Evolutionary conservation across 768 basidiomycete genomes (phyloP).

Genomic region (Daedalea quercina): DNA sequence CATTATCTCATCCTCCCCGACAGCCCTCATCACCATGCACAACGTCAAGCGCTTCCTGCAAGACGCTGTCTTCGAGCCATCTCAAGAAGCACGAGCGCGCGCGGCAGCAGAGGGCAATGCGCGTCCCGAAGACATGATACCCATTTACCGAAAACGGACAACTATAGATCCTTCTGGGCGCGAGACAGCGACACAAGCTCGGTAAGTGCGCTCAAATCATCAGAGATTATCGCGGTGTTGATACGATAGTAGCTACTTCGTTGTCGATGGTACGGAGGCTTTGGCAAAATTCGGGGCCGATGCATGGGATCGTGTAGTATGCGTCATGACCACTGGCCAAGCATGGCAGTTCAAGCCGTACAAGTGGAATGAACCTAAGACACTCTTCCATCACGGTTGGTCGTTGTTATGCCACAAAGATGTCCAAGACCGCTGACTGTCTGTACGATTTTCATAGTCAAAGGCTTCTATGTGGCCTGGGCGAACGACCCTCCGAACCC

Average conservation of each 20-base stretch:
- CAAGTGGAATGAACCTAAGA: slow-evolving; percentile 92
- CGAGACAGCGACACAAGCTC: slow-evolving; percentile 40
- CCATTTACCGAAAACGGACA: slow-evolving; percentile 83
- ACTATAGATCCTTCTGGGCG: slow-evolving; percentile 58
- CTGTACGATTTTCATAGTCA: slow-evolving; percentile 49
- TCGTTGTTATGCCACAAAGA: not conserved
- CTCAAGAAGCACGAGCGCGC: slow-evolving; percentile 66
- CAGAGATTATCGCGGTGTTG: not conserved
- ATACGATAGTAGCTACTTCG: slow-evolving; percentile 49
- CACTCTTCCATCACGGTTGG: slow-evolving; percentile 89
- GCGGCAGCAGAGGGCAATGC: slow-evolving; percentile 65
- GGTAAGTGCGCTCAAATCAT: slow-evolving; percentile 12
- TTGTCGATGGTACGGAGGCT: slow-evolving; percentile 91
- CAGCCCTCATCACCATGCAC: slow-evolving; percentile 94
- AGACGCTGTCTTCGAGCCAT: slow-evolving; percentile 72
- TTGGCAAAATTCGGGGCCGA: slow-evolving; percentile 87
- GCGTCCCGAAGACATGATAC: slow-evolving; percentile 75
- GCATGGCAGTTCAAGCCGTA: slow-evolving; percentile 98
- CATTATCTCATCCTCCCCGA: slow-evolving; percentile 94
- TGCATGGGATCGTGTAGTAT: slow-evolving; percentile 95
- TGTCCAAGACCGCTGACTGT: not conserved
- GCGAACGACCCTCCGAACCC: slow-evolving; percentile 84
- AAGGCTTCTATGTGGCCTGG: slow-evolving; percentile 95
- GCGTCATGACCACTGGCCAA: slow-evolving; percentile 97
- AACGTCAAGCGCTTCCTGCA: slow-evolving; percentile 94